Base-by-base conservation (phyloP, 768 basidiomycete species). In the Nevesoporus exiguus region DNA sequence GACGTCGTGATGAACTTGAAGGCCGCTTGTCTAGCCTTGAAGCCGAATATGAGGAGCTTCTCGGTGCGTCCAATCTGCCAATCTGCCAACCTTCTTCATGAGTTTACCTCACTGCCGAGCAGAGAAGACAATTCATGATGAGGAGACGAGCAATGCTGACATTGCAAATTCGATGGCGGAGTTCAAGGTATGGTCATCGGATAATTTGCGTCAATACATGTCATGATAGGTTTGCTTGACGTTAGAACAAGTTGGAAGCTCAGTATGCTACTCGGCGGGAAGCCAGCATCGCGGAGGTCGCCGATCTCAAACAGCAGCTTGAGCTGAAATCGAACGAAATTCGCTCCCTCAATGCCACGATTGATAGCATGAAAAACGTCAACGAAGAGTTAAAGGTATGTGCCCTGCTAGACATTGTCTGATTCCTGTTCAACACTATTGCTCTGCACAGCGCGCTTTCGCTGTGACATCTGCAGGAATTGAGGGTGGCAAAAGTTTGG, bases 361-460 rank as follows among this genome's bases (percentile, higher is more conserved):
- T 97, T 54, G 96, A 98, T 66, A 89, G 88, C 71, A 80, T 97
- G 64, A 95, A 96, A 76, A 88, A 90, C 65, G 90, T 97, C 58
- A 98, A 98, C 65, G 97, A 98, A 69, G 96, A 98, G 68, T 82
- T 99, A 51, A 98, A 99, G 84, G 96, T 97, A 62, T 58, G 75
- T 59, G 17, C 8, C 39, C n/a, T 41, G 19, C 30, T 51, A 37
- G n/a, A 41, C 52, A 8, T 48, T 45, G 45, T 58, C 55, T 58
- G 24, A 7, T 45, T 55, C 25, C 14, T 33, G 47, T 47, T 27
- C 31, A 41, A 54, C 24, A 8, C 9, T 34, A 5, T n/a, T 21
- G 7, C 19, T 49, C 24, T 31, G 24, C 47, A 37, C 59, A 98
- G 95, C 93, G 96, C 29, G 95, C 98, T 27, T 94, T 97, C 62